phyloP scores from a whole-genome alignment of 257 asterid genomes.

The Ilex asprella region DNA sequence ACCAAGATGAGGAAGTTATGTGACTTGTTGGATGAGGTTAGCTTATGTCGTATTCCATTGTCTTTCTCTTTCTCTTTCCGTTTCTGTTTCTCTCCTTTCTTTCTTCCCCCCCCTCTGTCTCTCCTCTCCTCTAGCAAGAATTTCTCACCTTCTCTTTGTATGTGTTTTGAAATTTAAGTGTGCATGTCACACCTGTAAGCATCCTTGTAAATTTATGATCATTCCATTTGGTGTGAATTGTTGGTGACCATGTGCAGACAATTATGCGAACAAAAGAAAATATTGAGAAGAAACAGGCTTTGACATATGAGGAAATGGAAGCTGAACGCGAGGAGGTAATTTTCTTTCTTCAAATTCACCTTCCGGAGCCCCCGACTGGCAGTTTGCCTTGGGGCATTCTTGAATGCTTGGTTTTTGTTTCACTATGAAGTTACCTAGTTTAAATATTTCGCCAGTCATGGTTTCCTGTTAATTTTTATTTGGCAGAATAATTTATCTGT shows the following conservation, averaged over 20 bases:
- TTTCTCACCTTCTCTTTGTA: no score
- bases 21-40: constrained; percentile 74
- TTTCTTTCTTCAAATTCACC: constrained; percentile 3
- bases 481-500: not conserved
- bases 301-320: constrained; percentile 95
- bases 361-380: not conserved
- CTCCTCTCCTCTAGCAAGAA: no score
- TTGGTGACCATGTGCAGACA: constrained; percentile 39
- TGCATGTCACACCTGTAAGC: not conserved
- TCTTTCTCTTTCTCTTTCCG: constrained; percentile 3
- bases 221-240: no score
- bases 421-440: no score
- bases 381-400: no score
- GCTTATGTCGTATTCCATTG: constrained; percentile 8
- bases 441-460: not conserved
- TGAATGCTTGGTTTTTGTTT: no score
- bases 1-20: constrained; percentile 74
- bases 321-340: constrained; percentile 97
- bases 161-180: no score
- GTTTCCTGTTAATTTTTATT: not conserved
- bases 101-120: not conserved
- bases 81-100: not conserved
- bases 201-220: not conserved
- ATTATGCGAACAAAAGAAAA: constrained; percentile 84
- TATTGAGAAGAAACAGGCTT: constrained; percentile 89